Conservation (phyloP, 129 eudicot species). For the Sambucus nigra region DNA sequence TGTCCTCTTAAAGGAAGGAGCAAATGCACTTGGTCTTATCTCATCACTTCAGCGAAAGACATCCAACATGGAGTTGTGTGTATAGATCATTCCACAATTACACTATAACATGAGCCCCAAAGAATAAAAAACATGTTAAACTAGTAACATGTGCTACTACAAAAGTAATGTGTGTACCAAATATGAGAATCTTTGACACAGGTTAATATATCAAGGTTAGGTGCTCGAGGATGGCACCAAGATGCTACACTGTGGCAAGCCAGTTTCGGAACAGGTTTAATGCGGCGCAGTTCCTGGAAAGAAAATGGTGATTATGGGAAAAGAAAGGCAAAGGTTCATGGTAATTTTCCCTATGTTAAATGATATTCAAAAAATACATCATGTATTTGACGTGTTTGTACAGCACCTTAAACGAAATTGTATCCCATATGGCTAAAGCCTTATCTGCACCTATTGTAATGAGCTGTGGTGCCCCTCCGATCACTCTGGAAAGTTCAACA, state of each 20-base stretch:
- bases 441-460: slow-evolving; percentile 99
- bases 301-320: slow-evolving; percentile 6
- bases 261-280: slow-evolving; percentile 90
- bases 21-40: background rate
- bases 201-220: slow-evolving; percentile 94
- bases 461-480: slow-evolving; percentile 92
- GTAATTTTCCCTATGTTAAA: slow-evolving; percentile 7
- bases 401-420: slow-evolving; percentile 78
- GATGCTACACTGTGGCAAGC: slow-evolving; percentile 99
- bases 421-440: slow-evolving; percentile 97
- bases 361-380: slow-evolving; percentile 3
- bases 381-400: slow-evolving; percentile 6
- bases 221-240: slow-evolving; percentile 99
- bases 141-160: background rate
- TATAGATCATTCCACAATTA: background rate
- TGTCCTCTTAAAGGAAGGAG: background rate
- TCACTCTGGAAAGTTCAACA: slow-evolving; percentile 85
- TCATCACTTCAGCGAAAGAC: background rate
- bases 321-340: background rate
- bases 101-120: background rate
- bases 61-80: background rate
- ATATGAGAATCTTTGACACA: slow-evolving; percentile 98
- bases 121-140: background rate
- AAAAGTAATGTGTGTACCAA: slow-evolving; percentile 46
- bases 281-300: slow-evolving; percentile 84